Evolutionary conservation across 2,329 filamentous ascomycete species (phyloP), one percentile per base, ranked within the genome.

Genomic region (Diaporthe vaccinii): DNA sequence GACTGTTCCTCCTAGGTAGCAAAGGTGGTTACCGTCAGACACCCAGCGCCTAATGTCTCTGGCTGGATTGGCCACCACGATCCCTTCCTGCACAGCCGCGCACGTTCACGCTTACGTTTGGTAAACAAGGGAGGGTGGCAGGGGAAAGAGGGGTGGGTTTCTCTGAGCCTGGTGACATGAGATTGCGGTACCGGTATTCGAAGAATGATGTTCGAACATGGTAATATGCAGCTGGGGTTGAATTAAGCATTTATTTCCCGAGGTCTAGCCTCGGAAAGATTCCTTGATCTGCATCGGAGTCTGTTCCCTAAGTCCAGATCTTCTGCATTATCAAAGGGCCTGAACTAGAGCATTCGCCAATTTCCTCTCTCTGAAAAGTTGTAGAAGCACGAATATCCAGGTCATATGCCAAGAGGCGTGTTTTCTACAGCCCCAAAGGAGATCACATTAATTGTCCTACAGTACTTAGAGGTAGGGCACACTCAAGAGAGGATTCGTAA

Each of bases 221-320:
- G n/a, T 57, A 49, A 59, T 49, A 14, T 72, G 44, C 69, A 15
- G 57, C 31, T 6, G n/a, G 31, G 57, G 31, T 28, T 25, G n/a
- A 61, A 25, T 22, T 39, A 46, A 59, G 55, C 57, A 49, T 53
- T 62, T 62, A 46, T 36, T 61, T 36, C 34, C 28, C 41, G 31
- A 72, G 31, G 46, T 41, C 69, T 61, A 51, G 31, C 34, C 62
- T 68, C 44, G 44, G 44, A 17, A 49, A 49, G 69, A 39, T 49
- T 28, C 41, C 31, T 57, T 10, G 69, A 51, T 72, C 69, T 20
- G 28, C 46, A 61, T 49, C n/a, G 20, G 28, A 15, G 8, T 28
- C 5, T 17, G 14, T 5, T n/a, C 44, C 22, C 9, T 36, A 14
- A 22, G 6, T 46, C 25, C 17, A 31, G 44, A 51, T 12, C 6